Percentiles rank a stretch among this genome's conserved stretches.
phyloP scores from a whole-genome alignment of 768 basidiomycete genomes.

The Boletellus ananas region DNA sequence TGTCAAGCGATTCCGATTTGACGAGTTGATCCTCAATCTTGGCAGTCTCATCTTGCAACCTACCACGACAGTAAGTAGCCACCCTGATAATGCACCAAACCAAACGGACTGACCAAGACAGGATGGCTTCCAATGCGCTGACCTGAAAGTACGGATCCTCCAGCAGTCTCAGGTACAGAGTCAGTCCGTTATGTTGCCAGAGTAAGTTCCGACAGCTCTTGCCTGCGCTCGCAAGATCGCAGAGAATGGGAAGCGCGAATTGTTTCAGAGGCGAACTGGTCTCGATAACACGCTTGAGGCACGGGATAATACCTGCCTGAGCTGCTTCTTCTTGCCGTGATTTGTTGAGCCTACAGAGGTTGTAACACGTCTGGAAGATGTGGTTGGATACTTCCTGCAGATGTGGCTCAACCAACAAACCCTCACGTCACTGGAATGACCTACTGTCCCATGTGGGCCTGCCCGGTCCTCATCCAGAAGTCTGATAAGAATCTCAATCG shows the following conservation, averaged over 20 bases:
- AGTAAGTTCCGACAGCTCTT: conserved; percentile 86
- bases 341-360: conserved; percentile 93
- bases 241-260: conserved; percentile 94
- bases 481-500: conserved; percentile 84
- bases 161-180: conserved; percentile 71
- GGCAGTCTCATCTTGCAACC: conserved; percentile 94
- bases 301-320: conserved; percentile 90
- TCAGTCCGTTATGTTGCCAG: conserved; percentile 92
- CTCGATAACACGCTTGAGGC: conserved; percentile 84
- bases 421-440: conserved; percentile 22
- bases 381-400: conserved; percentile 93
- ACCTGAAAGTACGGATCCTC: conserved; percentile 91
- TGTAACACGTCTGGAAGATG: conserved; percentile 96
- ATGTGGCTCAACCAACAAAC: background rate
- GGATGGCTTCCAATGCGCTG: conserved; percentile 83
- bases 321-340: conserved; percentile 95
- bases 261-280: conserved; percentile 92
- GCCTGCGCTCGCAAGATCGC: conserved; percentile 92
- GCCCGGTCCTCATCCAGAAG: conserved; percentile 79
- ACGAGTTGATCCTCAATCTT: conserved; percentile 87
- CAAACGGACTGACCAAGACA: conserved; percentile 66
- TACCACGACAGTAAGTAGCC: conserved; percentile 28
- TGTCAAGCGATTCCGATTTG: conserved; percentile 59
- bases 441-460: conserved; percentile 76
- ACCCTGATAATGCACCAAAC: background rate